Conservation (phyloP, 345 rosid species). For the Acer yangbiense region DNA sequence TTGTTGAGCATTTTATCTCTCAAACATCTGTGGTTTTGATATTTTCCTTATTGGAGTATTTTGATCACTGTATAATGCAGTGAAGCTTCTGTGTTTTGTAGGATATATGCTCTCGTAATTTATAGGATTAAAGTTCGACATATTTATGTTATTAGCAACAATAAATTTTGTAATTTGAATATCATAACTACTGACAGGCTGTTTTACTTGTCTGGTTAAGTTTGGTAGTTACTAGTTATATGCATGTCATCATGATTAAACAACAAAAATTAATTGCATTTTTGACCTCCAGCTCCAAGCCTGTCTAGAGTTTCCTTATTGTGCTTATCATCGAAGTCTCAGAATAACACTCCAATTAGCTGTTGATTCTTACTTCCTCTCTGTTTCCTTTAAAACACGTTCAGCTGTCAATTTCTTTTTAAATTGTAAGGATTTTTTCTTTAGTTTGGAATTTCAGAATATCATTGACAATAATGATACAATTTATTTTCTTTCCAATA, state of each 20-base stretch:
- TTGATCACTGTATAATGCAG: background rate
- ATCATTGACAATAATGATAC: constrained; percentile 11
- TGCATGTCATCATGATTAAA: constrained; percentile 4
- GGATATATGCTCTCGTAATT: background rate
- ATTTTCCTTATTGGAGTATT: background rate
- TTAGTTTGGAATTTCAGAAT: constrained; percentile 3
- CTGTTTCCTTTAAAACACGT: background rate
- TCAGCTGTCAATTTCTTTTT: background rate
- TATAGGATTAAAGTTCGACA: background rate
- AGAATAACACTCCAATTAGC: background rate
- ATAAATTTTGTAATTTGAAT: background rate
- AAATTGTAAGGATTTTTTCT: background rate
- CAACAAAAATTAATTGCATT: background rate
- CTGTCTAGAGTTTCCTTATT: background rate
- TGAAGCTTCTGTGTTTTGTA: background rate
- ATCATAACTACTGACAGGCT: background rate
- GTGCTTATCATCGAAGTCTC: constrained; percentile 1
- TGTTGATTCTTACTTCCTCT: background rate
- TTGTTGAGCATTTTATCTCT: background rate
- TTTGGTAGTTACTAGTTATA: background rate
- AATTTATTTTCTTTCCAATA: constrained; percentile 8
- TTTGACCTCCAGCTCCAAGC: background rate
- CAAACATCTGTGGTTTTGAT: background rate
- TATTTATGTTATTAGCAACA: background rate
- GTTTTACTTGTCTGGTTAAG: background rate